Evolutionary conservation across 2,329 filamentous ascomycete species (phyloP), one percentile per base, ranked within the genome.

Genomic region (Triangularia setosa): DNA sequence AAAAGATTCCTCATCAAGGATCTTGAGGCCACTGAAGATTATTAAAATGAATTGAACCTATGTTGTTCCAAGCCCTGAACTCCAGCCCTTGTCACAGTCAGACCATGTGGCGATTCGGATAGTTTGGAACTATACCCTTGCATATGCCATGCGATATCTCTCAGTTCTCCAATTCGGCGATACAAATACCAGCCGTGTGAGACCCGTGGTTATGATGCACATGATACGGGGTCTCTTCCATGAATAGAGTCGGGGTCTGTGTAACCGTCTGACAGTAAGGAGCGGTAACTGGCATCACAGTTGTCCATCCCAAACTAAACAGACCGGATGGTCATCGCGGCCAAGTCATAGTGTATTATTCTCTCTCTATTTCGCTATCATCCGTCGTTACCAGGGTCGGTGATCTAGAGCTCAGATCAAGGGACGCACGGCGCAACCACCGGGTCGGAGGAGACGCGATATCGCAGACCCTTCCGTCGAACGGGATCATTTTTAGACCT

Each of bases 141-240:
- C 14, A 40, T 40, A 40, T 40, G 14, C 33, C 33, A 40, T n/a
- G 14, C 14, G 4, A n/a, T 40, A 1, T 14, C 14, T n/a, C 1
- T n/a, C 14, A n/a, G 2, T 48, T 48, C 40, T 48, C 40, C 40
- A 48, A 48, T 21, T 48, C 40, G 40, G 40, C 40, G 4, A 44
- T 61, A 61, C 60, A 61, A 61, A 55, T 61, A 56, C 52, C 60
- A 56, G 52, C 60, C 60, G 60, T 18, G 28, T 27, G 18, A 55
- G 54, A 30, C 60, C 14, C 8, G 11, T 27, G 59, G 35, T 7
- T 7, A n/a, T 40, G 16, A n/a, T 40, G 16, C 35, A n/a, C n/a
- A 61, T 23, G 21, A 55, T 56, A 52, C 60, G 60, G 60, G 60
- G 60, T 56, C 21, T 25, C 18, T 48, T 48, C 16, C 35, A 21